Evolutionary conservation across 306 rosid species (phyloP), one percentile per base, ranked within the genome.

Genomic region (Coriaria nepalensis): DNA sequence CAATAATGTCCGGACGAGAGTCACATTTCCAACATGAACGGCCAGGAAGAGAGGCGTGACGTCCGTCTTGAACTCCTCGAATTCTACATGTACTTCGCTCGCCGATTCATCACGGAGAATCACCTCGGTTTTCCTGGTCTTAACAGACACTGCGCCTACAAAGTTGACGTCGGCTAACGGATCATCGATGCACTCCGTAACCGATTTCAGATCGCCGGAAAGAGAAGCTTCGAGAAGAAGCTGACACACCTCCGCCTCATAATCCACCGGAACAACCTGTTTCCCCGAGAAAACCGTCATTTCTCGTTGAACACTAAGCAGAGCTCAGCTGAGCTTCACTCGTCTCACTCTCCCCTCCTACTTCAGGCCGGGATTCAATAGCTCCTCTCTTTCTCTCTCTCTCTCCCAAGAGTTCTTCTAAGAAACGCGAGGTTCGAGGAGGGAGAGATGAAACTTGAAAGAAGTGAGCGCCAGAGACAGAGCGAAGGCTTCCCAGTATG

Each of bases 11-110:
- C 68, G 61, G 11, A 81, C 86, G 42, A 88, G 71, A 29, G 49
- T 47, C 2, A 53, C 73, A 46, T 73, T 76, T 42, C 86, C 95
- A 7, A 74, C 15, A 13, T 88, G 95, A 42, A 84, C 97, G 10
- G 97, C 97, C 55, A 78, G 81, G 61, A 88, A 81, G 35, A 88
- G 79, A 13, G 97, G 78, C 38, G 97, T 72, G 49, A 88, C 93
- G 45, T 88, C 97, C 40, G 90, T 64, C 54, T 69, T 77, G 67
- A 78, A 74, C 71, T 88, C 97, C 66, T 64, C 75, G 62, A 70
- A 74, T 54, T 65, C 71, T 0, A 88, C 48, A 33, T 77, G 72
- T 40, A 84, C 86, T 33, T 73, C 74, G 49, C 63, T 76, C 35
- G 86, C 50, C 45, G 86, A 74, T 65, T 88, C 95, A 6, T 70